A percentile compares a stretch with the other conserved stretches of the same genome.
Evolutionary conservation across 306 rosid species (phyloP).

Genomic region (Fragaria vesca): DNA sequence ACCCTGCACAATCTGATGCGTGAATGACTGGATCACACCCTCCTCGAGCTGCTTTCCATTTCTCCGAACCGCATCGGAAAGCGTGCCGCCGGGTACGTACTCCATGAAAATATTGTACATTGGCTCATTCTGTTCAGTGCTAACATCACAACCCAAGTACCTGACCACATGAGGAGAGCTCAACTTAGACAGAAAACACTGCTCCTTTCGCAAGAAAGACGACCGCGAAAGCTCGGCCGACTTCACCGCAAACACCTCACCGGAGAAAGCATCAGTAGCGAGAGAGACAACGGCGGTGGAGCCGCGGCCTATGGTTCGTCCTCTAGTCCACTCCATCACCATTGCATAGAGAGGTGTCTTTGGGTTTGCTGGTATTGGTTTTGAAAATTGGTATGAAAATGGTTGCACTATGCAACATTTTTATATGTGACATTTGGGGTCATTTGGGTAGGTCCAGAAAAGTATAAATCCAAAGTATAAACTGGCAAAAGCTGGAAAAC

Average conservation of each 20-base stretch:
- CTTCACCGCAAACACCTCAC: constrained; percentile 42
- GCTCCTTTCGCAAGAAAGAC: constrained; percentile 33
- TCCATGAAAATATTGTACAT: constrained; percentile 47
- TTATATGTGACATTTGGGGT: background rate
- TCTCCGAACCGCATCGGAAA: constrained; percentile 36
- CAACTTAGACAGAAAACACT: constrained; percentile 34
- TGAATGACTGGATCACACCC: constrained; percentile 27
- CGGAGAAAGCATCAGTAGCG: constrained; percentile 23
- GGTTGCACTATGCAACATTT: background rate
- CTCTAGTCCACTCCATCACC: constrained; percentile 54
- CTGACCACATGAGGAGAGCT: constrained; percentile 33
- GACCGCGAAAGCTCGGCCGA: constrained; percentile 36
- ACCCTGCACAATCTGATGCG: constrained; percentile 46
- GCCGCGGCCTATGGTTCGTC: constrained; percentile 48
- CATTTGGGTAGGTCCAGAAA: background rate
- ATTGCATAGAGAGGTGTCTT: constrained; percentile 15
- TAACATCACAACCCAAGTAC: constrained; percentile 38
- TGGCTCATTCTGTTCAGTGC: constrained; percentile 5
- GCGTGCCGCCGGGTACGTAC: constrained; percentile 44
- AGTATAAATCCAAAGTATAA: background rate
- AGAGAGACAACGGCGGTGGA: constrained; percentile 44
- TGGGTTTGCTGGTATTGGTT: constrained; percentile 4
- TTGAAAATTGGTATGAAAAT: constrained; percentile 5
- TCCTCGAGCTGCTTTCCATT: constrained; percentile 37
- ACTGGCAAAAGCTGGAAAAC: too few relatives aligned